Conservation (phyloP, 805 yeast species). For the Sugiyamaella qingdaonensis region DNA sequence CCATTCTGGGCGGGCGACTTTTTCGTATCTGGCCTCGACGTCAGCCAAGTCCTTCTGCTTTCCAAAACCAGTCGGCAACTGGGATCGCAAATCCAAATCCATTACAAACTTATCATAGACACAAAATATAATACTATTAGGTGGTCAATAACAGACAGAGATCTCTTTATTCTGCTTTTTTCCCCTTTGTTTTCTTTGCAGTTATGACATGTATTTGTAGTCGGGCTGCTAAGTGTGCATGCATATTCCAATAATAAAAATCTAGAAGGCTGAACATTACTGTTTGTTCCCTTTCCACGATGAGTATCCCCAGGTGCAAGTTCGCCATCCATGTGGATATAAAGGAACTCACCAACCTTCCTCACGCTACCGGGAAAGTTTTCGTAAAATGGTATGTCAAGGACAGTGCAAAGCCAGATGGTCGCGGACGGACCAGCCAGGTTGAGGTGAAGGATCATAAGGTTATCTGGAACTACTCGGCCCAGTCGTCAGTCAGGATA, state of each 20-base stretch:
- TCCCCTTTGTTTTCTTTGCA: not conserved
- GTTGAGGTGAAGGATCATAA: conserved; percentile 48
- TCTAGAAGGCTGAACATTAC: no score
- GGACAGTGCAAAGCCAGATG: conserved; percentile 46
- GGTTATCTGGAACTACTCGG: conserved; percentile 46
- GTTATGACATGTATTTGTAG: no score
- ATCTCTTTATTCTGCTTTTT: no score
- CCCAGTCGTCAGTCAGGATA: conserved; percentile 39
- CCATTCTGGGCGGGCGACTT: conserved; percentile 11
- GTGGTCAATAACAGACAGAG: no score
- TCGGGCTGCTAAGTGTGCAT: no score
- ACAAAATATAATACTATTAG: no score
- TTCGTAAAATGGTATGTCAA: conserved; percentile 59
- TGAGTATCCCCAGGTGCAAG: conserved; percentile 29
- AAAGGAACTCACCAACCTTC: conserved; percentile 75
- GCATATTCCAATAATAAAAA: no score
- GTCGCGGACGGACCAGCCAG: conserved; percentile 44
- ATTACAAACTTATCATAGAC: not conserved
- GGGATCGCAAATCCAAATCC: conserved; percentile 1
- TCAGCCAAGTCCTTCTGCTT: conserved; percentile 11
- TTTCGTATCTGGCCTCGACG: conserved; percentile 10
- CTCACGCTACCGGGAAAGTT: conserved; percentile 69
- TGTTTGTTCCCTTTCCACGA: not conserved
- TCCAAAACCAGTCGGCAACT: conserved; percentile 15
- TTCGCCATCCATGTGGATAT: conserved; percentile 58